These are phyloP conservation scores for Aureobasidium namibiae DNA, from an alignment of 2,329 filamentous ascomycete genomes.

Conservation along the genomic window DNA sequence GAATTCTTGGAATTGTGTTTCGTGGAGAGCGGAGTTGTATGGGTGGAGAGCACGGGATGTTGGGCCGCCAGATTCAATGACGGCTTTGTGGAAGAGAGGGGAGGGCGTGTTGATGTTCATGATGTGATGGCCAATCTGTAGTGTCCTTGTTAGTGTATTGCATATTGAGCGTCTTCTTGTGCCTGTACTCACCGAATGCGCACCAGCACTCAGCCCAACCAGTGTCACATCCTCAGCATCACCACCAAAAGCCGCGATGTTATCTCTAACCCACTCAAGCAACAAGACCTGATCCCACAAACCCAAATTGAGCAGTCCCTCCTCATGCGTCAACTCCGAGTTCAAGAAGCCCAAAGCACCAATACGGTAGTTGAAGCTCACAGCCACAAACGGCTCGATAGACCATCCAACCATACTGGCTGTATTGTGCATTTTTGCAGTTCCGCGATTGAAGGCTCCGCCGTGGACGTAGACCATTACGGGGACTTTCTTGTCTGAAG, in stretches of 20 bases:
- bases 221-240: conserved; percentile 40
- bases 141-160: too few species aligned
- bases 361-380: conserved; percentile 38
- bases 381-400: conserved; percentile 27
- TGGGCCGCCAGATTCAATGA: conserved; percentile 40
- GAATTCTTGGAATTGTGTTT: conserved; percentile 38
- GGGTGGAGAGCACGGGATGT: conserved; percentile 40
- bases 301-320: conserved; percentile 37
- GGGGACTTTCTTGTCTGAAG: conserved; percentile 33
- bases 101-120: conserved; percentile 37
- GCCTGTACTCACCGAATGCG: conserved; percentile 45
- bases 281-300: conserved; percentile 17
- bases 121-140: conserved; percentile 57
- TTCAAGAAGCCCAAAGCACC: conserved; percentile 62
- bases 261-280: conserved; percentile 33
- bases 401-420: conserved; percentile 52
- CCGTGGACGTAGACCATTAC: conserved; percentile 56
- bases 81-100: conserved; percentile 37
- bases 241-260: conserved; percentile 34
- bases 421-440: conserved; percentile 50
- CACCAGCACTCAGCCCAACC: conserved; percentile 64
- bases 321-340: conserved; percentile 41
- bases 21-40: conserved; percentile 32
- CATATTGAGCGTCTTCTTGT: too few species aligned
- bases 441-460: conserved; percentile 45